Evolutionary conservation across 371 early-diverging fungal species (phyloP), one percentile per base, ranked within the genome.

Genomic region (Mitosporidium daphniae): DNA sequence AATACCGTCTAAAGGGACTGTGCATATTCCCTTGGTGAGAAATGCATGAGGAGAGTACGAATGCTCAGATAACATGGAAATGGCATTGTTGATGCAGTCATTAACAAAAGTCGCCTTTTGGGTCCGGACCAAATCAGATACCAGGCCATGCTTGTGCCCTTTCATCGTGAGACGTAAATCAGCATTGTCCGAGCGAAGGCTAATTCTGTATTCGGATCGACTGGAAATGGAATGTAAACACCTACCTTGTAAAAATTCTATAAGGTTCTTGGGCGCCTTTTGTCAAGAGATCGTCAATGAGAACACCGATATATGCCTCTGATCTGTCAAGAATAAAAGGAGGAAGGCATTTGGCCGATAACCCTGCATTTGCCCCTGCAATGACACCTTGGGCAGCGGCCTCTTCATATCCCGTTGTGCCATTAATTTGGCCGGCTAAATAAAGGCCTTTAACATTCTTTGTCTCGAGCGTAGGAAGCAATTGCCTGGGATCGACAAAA

Each of bases 401-500:
- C n/a, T 20, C 20, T 20, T 20, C 20, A 20, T 20, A 20, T 20
- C 20, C 20, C n/a, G 20, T 20, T 8, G 20, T 20, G 7, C 20
- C 20, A 20, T 20, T 20, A 20, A 20, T 20, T 20, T 20, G 20
- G n/a, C 20, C 20, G 7, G 20, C 20, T 20, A 20, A n/a, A n/a
- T 20, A 20, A 8, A 20, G n/a, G n/a, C 20, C 20, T 20, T 20
- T n/a, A 8, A 20, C 20, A 8, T 20, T 20, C n/a, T 20, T 20
- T 8, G n/a, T n/a, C n/a, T 20, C 8, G n/a, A 20, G 20, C 8
- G 20, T 8, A n/a, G 7, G 20, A 8, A 8, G 7, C n/a, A 20
- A 20, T 20, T 20, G 20, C n/a, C 20, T 20, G n/a, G 20, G 20
- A 20, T 20, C 20, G 8, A 20, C 20, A 20, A 20, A 20, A 20